Evolutionary conservation across 225 moss, liverwort and hornwort species (phyloP).

Genomic region (Polytrichum commune): DNA sequence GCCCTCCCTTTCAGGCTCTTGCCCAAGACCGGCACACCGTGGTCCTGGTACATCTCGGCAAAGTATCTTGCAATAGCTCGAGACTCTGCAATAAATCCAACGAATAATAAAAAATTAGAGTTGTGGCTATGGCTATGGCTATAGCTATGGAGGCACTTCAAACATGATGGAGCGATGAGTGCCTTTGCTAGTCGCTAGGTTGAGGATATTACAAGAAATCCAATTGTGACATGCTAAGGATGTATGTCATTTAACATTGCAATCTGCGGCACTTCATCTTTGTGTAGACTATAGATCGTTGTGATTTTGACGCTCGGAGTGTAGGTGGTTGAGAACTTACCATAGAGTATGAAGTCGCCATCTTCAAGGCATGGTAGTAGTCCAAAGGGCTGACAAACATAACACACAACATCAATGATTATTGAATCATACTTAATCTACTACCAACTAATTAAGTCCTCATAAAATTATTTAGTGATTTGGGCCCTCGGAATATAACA

Average conservation of each 20-base stretch:
- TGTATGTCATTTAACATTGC: too few species aligned
- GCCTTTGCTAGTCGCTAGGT: background rate
- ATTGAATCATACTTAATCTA: background rate
- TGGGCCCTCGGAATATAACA: too few species aligned
- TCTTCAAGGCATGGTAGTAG: slow-evolving; percentile 25
- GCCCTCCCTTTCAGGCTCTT: slow-evolving; percentile 53
- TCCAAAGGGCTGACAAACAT: slow-evolving; percentile 24
- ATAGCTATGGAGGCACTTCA: background rate
- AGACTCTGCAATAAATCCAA: slow-evolving; percentile 48
- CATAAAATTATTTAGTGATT: too few species aligned
- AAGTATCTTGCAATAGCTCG: slow-evolving; percentile 74
- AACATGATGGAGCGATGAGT: background rate
- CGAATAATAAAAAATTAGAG: background rate
- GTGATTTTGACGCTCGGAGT: too few species aligned
- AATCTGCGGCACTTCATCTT: background rate
- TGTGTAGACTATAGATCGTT: too few species aligned
- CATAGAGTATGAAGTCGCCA: slow-evolving; percentile 7
- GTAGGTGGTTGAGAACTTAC: background rate
- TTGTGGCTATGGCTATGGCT: background rate
- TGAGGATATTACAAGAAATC: background rate
- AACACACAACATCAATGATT: background rate
- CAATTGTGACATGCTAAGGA: background rate
- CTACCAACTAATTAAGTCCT: background rate
- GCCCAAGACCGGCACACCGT: slow-evolving; percentile 56
- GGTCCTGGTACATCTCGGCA: slow-evolving; percentile 59